These are phyloP conservation scores for Flaveria ramosissima DNA, from an alignment of 129 eudicot species.

Conservation along the genomic window DNA sequence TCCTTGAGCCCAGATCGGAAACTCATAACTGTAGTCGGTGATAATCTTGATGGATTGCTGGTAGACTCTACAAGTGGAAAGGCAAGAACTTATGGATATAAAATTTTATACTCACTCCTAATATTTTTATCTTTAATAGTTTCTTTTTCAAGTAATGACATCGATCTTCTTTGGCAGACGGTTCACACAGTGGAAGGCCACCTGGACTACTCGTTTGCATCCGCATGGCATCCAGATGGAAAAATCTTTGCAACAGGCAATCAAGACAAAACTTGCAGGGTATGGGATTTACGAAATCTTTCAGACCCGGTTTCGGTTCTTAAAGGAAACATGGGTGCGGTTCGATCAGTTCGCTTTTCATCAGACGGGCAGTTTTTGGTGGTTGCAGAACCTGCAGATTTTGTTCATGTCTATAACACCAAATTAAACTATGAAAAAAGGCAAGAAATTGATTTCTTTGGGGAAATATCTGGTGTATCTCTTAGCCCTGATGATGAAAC, in stretches of 20 bases:
- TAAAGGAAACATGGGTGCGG: constrained; percentile 86
- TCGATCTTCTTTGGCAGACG: constrained; percentile 42
- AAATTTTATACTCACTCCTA: background rate
- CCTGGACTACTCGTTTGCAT: constrained; percentile 82
- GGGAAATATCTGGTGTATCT: constrained; percentile 80
- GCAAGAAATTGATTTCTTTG: constrained; percentile 89
- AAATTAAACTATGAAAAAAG: constrained; percentile 43
- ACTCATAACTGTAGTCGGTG: constrained; percentile 78
- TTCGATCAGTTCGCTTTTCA: constrained; percentile 75
- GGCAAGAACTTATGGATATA: constrained; percentile 45
- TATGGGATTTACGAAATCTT: constrained; percentile 79
- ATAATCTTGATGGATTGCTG: constrained; percentile 69
- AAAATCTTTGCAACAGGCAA: constrained; percentile 73
- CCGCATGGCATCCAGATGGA: constrained; percentile 53
- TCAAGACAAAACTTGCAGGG: constrained; percentile 89
- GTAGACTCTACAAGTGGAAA: constrained; percentile 74
- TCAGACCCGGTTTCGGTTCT: constrained; percentile 53
- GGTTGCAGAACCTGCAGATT: constrained; percentile 86
- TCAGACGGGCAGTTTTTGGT: constrained; percentile 78
- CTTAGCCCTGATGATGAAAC: constrained; percentile 79
- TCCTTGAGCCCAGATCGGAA: constrained; percentile 81
- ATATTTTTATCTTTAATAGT: background rate
- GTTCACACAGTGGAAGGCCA: constrained; percentile 70
- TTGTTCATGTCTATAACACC: constrained; percentile 68
- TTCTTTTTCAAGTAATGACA: background rate